Percentiles rank a stretch among this genome's conserved stretches.
phyloP scores from a whole-genome alignment of 305 asterid genomes.

The Plantago lanceolata region DNA sequence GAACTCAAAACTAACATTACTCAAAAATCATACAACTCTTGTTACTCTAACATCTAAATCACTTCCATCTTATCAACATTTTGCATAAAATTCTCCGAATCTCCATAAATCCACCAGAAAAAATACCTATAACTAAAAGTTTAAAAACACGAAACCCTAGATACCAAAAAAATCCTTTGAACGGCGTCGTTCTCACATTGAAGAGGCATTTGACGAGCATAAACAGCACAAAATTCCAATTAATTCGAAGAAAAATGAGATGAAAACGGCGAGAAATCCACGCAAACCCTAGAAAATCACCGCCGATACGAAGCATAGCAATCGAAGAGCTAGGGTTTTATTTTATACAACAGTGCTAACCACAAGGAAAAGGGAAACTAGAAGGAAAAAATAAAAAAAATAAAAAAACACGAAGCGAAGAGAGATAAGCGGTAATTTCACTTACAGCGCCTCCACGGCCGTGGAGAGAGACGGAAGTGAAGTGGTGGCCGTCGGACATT shows the following conservation, averaged over 20 bases:
- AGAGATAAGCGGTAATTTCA: background rate
- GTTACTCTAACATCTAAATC: background rate
- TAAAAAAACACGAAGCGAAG: background rate
- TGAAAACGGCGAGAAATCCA: background rate
- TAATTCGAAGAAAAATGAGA: background rate
- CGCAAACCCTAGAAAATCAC: constrained; percentile 1
- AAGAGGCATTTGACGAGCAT: background rate
- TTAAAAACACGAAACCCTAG: no score
- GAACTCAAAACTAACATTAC: background rate
- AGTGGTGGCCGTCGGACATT: constrained; percentile 79
- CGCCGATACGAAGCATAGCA: background rate
- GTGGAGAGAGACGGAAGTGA: constrained; percentile 74
- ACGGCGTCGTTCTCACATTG: background rate
- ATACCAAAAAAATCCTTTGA: no score
- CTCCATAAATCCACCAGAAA: no score
- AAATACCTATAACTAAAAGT: no score
- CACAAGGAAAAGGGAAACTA: background rate
- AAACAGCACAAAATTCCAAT: background rate
- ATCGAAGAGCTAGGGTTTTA: background rate
- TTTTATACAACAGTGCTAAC: background rate
- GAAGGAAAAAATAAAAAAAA: background rate
- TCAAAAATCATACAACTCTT: no score
- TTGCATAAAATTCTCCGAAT: background rate
- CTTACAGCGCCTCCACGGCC: constrained; percentile 95
- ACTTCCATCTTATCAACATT: background rate